Evolutionary conservation across 148 eudicot genomes (phyloP).

Genomic region (Fagopyrum tataricum): DNA sequence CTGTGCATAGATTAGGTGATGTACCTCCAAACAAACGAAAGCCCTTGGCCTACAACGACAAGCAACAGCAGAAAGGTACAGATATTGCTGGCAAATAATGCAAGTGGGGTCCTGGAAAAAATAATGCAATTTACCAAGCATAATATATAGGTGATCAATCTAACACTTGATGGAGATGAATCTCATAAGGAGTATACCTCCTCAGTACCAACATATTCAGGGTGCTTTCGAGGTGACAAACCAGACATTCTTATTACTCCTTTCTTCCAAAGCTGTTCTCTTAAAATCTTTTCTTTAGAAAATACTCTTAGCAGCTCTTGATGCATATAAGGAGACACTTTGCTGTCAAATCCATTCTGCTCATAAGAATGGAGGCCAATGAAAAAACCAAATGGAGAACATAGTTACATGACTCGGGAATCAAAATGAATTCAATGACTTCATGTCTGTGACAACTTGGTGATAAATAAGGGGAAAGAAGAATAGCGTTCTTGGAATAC

Average conservation of each 20-base stretch:
- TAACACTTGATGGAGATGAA: neutral
- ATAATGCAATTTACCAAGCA: neutral
- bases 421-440: conserved; percentile 14
- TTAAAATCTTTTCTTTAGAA: conserved; percentile 66
- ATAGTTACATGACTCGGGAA: neutral
- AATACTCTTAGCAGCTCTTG: conserved; percentile 68
- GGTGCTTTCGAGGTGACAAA: conserved; percentile 67
- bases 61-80: conserved; percentile 90
- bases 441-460: neutral
- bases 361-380: conserved; percentile 15
- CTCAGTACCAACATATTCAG: conserved; percentile 80
- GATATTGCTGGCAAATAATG: conserved; percentile 84
- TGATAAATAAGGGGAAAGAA: neutral
- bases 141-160: neutral
- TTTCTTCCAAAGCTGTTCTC: conserved; percentile 88
- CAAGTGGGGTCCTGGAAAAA: conserved; percentile 77
- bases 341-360: conserved; percentile 73
- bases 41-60: conserved; percentile 83
- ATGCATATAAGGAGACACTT: conserved; percentile 59
- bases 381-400: neutral
- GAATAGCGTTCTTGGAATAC: neutral
- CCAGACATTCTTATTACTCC: conserved; percentile 69
- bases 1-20: conserved; percentile 5
- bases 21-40: conserved; percentile 91
- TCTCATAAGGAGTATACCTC: conserved; percentile 45